These are phyloP conservation scores for Candida khao-thaluensis DNA, from an alignment of 805 yeast genomes.

Conservation along the genomic window DNA sequence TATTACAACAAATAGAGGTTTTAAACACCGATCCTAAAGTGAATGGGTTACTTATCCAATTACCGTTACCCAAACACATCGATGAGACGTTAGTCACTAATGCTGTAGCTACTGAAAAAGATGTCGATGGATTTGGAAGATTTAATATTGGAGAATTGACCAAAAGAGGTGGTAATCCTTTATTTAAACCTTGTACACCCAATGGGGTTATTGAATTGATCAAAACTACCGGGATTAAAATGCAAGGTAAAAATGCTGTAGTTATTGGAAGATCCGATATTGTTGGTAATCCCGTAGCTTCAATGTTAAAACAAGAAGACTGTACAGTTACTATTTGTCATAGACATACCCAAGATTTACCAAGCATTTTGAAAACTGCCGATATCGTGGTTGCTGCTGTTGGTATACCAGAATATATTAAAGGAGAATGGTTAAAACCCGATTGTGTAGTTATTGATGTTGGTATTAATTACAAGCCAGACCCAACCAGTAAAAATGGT, in stretches of 20 bases:
- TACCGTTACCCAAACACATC: conserved; percentile 81
- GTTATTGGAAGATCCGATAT: conserved; percentile 95
- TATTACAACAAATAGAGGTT: conserved; percentile 56
- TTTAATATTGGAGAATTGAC: conserved; percentile 87
- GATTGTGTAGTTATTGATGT: conserved; percentile 77
- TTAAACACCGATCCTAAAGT: conserved; percentile 74
- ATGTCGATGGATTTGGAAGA: conserved; percentile 93
- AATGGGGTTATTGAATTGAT: conserved; percentile 84
- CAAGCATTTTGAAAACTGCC: conserved; percentile 57
- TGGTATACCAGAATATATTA: conserved; percentile 80
- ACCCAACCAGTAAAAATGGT: conserved; percentile 65
- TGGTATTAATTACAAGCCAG: conserved; percentile 75
- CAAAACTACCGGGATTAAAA: conserved; percentile 60
- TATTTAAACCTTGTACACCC: conserved; percentile 92
- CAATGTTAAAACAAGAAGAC: conserved; percentile 72
- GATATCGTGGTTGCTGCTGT: conserved; percentile 92
- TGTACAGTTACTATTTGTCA: conserved; percentile 90
- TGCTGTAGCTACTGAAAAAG: conserved; percentile 78
- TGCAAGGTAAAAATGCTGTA: conserved; percentile 82
- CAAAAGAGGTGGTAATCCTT: conserved; percentile 80
- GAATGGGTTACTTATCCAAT: conserved; percentile 81
- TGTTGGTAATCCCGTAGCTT: conserved; percentile 92
- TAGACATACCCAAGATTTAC: conserved; percentile 64
- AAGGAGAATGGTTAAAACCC: conserved; percentile 76
- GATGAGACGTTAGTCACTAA: conserved; percentile 66